These are phyloP conservation scores for Candida freyschussii DNA, from an alignment of 1,139 yeast genomes.

Conservation along the genomic window DNA sequence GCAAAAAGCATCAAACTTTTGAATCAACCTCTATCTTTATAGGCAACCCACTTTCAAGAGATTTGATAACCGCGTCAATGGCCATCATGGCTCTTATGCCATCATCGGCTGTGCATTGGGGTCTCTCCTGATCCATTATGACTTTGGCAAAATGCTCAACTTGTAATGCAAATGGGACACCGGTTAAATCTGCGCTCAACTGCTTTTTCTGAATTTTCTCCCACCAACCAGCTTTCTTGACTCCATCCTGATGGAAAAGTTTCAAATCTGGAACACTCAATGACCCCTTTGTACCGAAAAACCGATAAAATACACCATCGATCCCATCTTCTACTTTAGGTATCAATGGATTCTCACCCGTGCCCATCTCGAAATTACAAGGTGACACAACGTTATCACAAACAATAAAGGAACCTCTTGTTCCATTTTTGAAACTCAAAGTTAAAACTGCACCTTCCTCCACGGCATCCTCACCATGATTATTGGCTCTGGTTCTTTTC, in stretches of 20 bases:
- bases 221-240: constrained; percentile 16
- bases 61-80: constrained; percentile 13
- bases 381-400: constrained; percentile 19
- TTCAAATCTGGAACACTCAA: constrained; percentile 15
- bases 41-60: constrained; percentile 12
- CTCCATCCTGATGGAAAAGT: constrained; percentile 11
- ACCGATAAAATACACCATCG: constrained; percentile 18
- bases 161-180: constrained; percentile 16
- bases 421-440: constrained; percentile 13
- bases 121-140: constrained; percentile 9
- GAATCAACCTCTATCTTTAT: too few relatives aligned
- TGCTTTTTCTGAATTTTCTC: constrained; percentile 7
- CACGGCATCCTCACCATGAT: constrained; percentile 8
- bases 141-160: constrained; percentile 13
- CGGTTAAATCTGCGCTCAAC: constrained; percentile 5
- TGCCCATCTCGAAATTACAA: constrained; percentile 19
- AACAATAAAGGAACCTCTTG: constrained; percentile 13
- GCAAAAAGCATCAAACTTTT: too few relatives aligned
- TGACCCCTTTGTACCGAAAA: constrained; percentile 16
- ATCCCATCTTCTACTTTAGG: constrained; percentile 6
- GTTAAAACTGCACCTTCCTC: constrained; percentile 17
- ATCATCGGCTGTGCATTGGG: constrained; percentile 14
- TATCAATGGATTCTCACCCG: constrained; percentile 19
- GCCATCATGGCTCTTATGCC: constrained; percentile 17
- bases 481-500: constrained; percentile 9